Evolutionary conservation across 2,329 filamentous ascomycete genomes (phyloP).

Genomic region (Geoglossum cookeanum): DNA sequence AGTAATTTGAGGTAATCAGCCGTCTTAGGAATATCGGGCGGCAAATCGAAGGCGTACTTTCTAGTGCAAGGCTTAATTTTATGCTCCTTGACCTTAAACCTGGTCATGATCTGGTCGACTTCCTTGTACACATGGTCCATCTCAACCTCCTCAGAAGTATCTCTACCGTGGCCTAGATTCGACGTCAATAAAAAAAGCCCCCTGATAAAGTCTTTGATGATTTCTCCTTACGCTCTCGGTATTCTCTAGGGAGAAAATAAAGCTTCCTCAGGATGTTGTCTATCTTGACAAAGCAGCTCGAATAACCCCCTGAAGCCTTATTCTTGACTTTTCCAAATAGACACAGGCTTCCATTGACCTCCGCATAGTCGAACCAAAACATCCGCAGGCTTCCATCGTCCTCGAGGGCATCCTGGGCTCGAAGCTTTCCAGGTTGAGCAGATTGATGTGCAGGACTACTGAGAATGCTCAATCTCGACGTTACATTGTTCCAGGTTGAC

Average conservation of each 20-base stretch:
- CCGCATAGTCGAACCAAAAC: conserved; percentile 95
- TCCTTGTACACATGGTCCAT: conserved; percentile 86
- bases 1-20: conserved; percentile 86
- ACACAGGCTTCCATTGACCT: conserved; percentile 77
- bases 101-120: conserved; percentile 74
- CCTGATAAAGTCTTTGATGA: background rate
- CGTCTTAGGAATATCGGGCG: conserved; percentile 63
- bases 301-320: conserved; percentile 57
- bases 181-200: conserved; percentile 12
- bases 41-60: conserved; percentile 88
- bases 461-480: conserved; percentile 67
- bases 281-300: conserved; percentile 89
- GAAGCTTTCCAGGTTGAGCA: conserved; percentile 57
- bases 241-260: conserved; percentile 71
- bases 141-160: conserved; percentile 58
- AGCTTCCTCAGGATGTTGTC: conserved; percentile 88
- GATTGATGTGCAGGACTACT: conserved; percentile 49
- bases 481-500: conserved; percentile 74
- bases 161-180: conserved; percentile 35
- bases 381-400: conserved; percentile 80
- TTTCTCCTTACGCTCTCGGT: conserved; percentile 24
- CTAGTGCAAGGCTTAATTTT: conserved; percentile 81
- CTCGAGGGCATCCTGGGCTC: conserved; percentile 72
- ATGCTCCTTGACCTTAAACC: conserved; percentile 67
- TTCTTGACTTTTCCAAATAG: conserved; percentile 93